A percentile compares a stretch with the other conserved stretches of the same genome.
phyloP scores from a whole-genome alignment of 2,329 filamentous ascomycete genomes.

The Monosporascus cannonballus region DNA sequence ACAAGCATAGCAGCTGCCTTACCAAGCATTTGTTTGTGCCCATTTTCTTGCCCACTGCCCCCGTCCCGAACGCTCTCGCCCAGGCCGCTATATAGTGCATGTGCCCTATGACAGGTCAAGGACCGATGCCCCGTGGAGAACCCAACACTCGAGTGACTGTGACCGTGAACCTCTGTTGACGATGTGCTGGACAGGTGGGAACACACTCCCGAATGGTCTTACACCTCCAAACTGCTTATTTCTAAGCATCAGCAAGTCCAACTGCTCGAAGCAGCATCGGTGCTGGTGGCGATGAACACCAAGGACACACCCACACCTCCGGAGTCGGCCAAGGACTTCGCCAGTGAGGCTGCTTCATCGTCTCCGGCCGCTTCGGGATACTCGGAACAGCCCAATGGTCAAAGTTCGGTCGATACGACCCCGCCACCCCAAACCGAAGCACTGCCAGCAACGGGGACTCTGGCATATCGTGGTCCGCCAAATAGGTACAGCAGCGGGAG shows the following conservation, averaged over 20 bases:
- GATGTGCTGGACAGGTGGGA: constrained; percentile 73
- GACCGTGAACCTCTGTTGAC: constrained; percentile 28
- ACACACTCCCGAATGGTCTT: constrained; percentile 96
- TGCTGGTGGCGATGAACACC: constrained; percentile 83
- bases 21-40: constrained; percentile 98
- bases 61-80: constrained; percentile 26
- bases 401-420: constrained; percentile 87
- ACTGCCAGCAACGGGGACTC: constrained; percentile 44
- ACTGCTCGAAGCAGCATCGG: constrained; percentile 92
- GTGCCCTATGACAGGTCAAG: constrained; percentile 20
- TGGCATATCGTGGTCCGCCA: constrained; percentile 38
- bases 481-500: constrained; percentile 56
- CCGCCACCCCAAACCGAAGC: constrained; percentile 75
- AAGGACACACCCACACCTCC: constrained; percentile 51
- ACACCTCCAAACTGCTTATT: constrained; percentile 94
- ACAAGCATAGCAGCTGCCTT: constrained; percentile 99
- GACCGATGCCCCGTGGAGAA: constrained; percentile 20
- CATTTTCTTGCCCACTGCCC: constrained; percentile 45
- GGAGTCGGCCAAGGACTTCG: constrained; percentile 59
- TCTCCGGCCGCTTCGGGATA: constrained; percentile 78
- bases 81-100: constrained; percentile 20
- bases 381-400: constrained; percentile 69
- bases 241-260: constrained; percentile 99
- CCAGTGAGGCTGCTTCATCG: constrained; percentile 74
- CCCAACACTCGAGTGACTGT: constrained; percentile 19